Percentiles rank a stretch among this genome's conserved stretches.
phyloP scores from a whole-genome alignment of 169 alveolate species.

The Plasmodium gonderi region DNA sequence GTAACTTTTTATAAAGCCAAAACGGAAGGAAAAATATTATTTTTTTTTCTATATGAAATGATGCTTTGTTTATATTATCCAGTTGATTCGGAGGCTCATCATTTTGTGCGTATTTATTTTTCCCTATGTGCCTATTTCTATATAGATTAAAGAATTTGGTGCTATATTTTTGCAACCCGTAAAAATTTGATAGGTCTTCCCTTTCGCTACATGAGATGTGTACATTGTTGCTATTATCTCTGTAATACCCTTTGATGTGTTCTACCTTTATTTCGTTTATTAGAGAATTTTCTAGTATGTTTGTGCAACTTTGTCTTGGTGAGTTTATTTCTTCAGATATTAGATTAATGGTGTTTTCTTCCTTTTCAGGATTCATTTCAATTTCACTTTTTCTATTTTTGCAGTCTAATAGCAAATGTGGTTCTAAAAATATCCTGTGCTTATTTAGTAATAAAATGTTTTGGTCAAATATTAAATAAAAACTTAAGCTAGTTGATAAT shows the following conservation, averaged over 20 bases:
- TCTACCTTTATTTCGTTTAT: slow-evolving; percentile 23
- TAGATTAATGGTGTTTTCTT: not conserved
- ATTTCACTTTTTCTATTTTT: not conserved
- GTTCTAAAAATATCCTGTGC: slow-evolving; percentile 46
- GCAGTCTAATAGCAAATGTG: not conserved
- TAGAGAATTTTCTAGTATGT: slow-evolving; percentile 12
- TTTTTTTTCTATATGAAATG: slow-evolving; percentile 37
- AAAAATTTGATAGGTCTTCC: not conserved
- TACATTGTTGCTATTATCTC: not conserved
- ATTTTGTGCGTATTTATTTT: slow-evolving; percentile 15
- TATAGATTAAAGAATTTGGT: not conserved
- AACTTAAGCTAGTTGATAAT: slow-evolving; percentile 27
- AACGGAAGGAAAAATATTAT: slow-evolving; percentile 43
- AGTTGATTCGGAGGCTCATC: not conserved
- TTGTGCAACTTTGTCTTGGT: not conserved
- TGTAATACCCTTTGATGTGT: not conserved
- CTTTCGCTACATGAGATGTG: not conserved
- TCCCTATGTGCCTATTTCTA: not conserved
- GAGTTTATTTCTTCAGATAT: not conserved
- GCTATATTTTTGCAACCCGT: not conserved
- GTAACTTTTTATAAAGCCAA: slow-evolving; percentile 61
- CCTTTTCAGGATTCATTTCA: not conserved
- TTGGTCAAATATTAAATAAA: slow-evolving; percentile 52
- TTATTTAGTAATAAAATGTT: slow-evolving; percentile 22
- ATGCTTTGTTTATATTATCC: not conserved